Evolutionary conservation across 805 yeast species (phyloP), one percentile per base, ranked within the genome.

Genomic region (Sugiyamaella floridensis): DNA sequence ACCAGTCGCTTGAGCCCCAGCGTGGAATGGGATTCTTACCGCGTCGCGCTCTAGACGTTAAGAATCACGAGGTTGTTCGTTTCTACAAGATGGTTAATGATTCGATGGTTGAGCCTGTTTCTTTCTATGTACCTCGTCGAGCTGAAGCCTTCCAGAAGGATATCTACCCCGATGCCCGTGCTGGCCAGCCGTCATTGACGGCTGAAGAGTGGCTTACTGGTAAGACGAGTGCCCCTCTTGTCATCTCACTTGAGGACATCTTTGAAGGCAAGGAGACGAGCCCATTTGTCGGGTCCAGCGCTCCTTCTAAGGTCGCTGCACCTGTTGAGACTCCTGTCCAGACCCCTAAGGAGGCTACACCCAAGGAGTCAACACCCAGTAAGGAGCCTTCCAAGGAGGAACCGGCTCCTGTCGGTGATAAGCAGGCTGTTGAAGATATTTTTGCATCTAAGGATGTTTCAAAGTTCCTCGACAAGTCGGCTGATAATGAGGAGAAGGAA

Each of bases 21-120:
- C 85, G 99, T 69, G 99, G 99, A 1, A 83, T 92, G 66, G 95
- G 97, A 0, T 78, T 85, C 47, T 81, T 92, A 11, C 98, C 99
- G 50, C 89, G 89, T 67, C 76, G 87, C 59, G 76, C 80, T 15
- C 90, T 90, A 9, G 83, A 84, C 60, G 78, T 89, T 40, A 79
- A 80, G 57, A 93, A 87, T 40, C 90, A 88, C 66, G 99, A 93
- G 70, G 81, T 93, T 43, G 76, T 88, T 53, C 82, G 81, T 63
- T 80, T 85, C 44, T 93, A 77, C 75, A 93, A 93, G 73, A 83
- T 95, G n/a, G 86, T 88, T 29, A 85, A 84, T 60, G 98, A 93
- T 70, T 76, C 79, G 50, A 71, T 79, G 26, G 81, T 93, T 60
- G 98, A 93, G 74, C 97, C 97, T 14, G 78, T 93, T 50, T 86